A percentile compares a stretch with the other conserved stretches of the same genome.
Evolutionary conservation across 805 yeast species (phyloP).

Genomic region (Suhomyces sp.): DNA sequence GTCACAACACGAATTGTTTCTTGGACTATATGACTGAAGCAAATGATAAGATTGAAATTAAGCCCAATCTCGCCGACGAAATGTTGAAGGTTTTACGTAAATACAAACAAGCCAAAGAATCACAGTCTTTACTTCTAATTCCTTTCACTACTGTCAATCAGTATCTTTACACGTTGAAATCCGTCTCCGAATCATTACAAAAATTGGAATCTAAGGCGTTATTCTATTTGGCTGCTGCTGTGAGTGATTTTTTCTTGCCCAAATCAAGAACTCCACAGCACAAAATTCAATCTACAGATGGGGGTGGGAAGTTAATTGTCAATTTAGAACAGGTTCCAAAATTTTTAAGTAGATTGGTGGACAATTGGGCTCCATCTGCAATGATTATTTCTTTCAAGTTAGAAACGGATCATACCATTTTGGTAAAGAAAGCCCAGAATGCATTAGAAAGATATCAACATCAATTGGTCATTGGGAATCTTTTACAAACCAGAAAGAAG

Average conservation of each 20-base stretch:
- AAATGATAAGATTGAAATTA: constrained; percentile 59
- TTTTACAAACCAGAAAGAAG: constrained; percentile 81
- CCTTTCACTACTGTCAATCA: constrained; percentile 97
- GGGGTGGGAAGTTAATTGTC: constrained; percentile 72
- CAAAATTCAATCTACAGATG: constrained; percentile 81
- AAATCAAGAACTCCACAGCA: constrained; percentile 84
- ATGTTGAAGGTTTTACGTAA: constrained; percentile 61
- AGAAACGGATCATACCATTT: constrained; percentile 76
- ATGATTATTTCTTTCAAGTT: constrained; percentile 93
- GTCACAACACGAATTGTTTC: constrained; percentile 81
- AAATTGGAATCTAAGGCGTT: constrained; percentile 57
- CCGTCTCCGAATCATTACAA: constrained; percentile 60
- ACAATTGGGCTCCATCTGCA: constrained; percentile 92
- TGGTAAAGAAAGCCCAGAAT: constrained; percentile 70
- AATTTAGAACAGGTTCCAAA: constrained; percentile 96
- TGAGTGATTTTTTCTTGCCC: constrained; percentile 93
- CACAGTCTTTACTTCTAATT: constrained; percentile 58
- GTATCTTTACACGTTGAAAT: constrained; percentile 78
- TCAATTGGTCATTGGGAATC: constrained; percentile 91
- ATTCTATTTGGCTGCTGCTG: constrained; percentile 95
- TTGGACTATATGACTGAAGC: constrained; percentile 73
- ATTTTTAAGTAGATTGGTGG: constrained; percentile 82
- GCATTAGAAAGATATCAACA: constrained; percentile 87
- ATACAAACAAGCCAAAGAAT: constrained; percentile 49
- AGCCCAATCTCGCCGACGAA: constrained; percentile 55